Evolutionary conservation across 148 eudicot genomes (phyloP).

Genomic region (Polygonum aviculare): DNA sequence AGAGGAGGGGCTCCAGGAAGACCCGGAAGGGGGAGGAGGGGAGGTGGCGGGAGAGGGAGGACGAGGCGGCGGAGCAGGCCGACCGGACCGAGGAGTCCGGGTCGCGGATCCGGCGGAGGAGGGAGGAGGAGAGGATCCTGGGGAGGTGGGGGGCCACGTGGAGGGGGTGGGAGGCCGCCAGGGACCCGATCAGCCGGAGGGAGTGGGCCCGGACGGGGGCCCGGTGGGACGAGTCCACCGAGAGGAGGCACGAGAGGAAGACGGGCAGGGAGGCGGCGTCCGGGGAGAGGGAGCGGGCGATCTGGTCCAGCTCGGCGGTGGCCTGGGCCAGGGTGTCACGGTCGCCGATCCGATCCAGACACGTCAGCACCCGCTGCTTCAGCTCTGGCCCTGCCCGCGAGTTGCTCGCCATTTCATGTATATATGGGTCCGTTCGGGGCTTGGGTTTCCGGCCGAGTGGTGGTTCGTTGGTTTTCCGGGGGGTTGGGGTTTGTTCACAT

Average conservation of each 20-base stretch:
- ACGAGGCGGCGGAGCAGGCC: conserved; percentile 10
- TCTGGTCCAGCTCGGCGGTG: conserved; percentile 29
- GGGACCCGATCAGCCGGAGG: conserved; percentile 25
- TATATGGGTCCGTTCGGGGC: no score
- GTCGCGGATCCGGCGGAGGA: conserved; percentile 49
- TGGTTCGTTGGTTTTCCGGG: neutral
- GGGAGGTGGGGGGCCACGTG: conserved; percentile 35
- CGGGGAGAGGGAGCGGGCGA: conserved; percentile 26
- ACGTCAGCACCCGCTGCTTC: conserved; percentile 31
- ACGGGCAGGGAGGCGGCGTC: conserved; percentile 25
- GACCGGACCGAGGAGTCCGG: conserved; percentile 35
- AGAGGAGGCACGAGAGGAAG: conserved; percentile 36
- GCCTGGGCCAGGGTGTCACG: conserved; percentile 50
- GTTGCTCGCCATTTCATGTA: neutral
- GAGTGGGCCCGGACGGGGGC: conserved; percentile 48
- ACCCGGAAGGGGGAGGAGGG: conserved; percentile 19
- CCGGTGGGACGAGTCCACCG: conserved; percentile 38
- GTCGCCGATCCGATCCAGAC: conserved; percentile 55
- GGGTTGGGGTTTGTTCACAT: neutral
- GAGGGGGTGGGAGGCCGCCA: conserved; percentile 22
- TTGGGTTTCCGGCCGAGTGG: neutral
- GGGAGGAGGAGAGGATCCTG: conserved; percentile 29
- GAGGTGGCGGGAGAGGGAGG: conserved; percentile 13
- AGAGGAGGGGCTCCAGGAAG: conserved; percentile 25
- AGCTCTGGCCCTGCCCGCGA: conserved; percentile 16